A percentile compares a stretch with the other conserved stretches of the same genome.
These are phyloP conservation scores for Chlorella sp. DNA, from an alignment of 139 green algal genomes.

Conservation along the genomic window DNA sequence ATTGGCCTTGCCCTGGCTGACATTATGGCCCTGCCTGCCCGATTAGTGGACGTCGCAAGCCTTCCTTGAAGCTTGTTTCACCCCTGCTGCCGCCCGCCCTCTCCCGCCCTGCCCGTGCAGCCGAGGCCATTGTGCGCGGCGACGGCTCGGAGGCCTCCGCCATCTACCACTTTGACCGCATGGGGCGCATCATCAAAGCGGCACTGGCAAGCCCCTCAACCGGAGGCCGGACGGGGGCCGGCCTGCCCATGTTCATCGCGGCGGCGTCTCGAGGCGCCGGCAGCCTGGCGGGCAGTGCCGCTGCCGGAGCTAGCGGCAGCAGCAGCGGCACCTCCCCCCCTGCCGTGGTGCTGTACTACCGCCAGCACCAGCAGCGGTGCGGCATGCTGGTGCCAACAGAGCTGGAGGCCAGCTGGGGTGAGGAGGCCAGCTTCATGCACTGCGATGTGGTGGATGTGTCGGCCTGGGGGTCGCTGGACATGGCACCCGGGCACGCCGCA, in stretches of 20 bases:
- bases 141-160: neutral
- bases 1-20: too few species aligned
- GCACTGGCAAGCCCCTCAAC: neutral
- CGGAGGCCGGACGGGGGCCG: neutral
- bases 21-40: too few species aligned
- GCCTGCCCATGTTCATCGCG: neutral
- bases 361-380: neutral
- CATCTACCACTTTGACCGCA: neutral
- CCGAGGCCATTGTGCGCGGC: neutral
- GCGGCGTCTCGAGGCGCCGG: neutral
- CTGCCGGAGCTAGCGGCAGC: neutral
- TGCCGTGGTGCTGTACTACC: neutral
- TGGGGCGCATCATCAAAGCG: neutral
- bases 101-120: neutral
- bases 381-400: slow-evolving; percentile 3
- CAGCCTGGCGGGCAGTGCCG: neutral
- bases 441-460: neutral
- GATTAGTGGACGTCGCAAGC: too few species aligned
- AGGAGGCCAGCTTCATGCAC: slow-evolving; percentile 4
- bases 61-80: neutral
- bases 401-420: neutral
- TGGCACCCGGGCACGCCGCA: neutral
- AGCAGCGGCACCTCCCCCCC: neutral
- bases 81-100: neutral
- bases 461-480: neutral